These are phyloP conservation scores for Glycine tomentella DNA, from an alignment of 306 rosid genomes.

Conservation along the genomic window DNA sequence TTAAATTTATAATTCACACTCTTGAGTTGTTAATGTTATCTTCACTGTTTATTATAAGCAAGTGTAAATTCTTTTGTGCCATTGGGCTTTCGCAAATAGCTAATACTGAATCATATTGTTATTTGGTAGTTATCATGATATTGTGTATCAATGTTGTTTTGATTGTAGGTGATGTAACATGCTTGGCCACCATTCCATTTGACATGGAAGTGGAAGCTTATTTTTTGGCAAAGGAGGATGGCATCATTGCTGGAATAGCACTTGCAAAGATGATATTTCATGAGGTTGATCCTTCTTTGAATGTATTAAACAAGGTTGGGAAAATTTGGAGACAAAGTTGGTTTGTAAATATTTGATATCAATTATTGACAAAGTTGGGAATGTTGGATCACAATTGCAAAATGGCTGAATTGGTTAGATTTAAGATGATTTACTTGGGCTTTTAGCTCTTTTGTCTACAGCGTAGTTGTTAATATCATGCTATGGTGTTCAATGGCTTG, in stretches of 20 bases:
- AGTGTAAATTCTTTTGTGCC: too few species aligned
- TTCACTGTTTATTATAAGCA: too few species aligned
- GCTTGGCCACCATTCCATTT: too few species aligned
- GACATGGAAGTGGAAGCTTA: too few species aligned
- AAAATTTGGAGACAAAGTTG: conserved; percentile 89
- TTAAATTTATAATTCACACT: background rate
- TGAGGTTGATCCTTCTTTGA: conserved; percentile 87
- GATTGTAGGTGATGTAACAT: too few species aligned
- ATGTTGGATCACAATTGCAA: conserved; percentile 2
- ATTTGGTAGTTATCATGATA: too few species aligned
- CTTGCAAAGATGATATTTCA: conserved; percentile 81
- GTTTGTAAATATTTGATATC: conserved; percentile 42
- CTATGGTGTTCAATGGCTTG: background rate
- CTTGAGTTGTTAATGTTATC: conserved; percentile 28
- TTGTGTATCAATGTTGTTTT: too few species aligned
- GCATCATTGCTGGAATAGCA: too few species aligned
- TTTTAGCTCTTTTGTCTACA: conserved; percentile 12
- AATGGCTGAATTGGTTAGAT: too few species aligned
- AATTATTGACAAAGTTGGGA: background rate
- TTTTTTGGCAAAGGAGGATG: too few species aligned
- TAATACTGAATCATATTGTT: too few species aligned
- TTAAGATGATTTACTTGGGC: conserved; percentile 18
- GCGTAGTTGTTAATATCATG: background rate
- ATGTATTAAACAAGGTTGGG: conserved; percentile 87
- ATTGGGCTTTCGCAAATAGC: too few species aligned